phyloP scores from a whole-genome alignment of 1,139 yeast genomes.

The Saccharomycopsis hybrid region DNA sequence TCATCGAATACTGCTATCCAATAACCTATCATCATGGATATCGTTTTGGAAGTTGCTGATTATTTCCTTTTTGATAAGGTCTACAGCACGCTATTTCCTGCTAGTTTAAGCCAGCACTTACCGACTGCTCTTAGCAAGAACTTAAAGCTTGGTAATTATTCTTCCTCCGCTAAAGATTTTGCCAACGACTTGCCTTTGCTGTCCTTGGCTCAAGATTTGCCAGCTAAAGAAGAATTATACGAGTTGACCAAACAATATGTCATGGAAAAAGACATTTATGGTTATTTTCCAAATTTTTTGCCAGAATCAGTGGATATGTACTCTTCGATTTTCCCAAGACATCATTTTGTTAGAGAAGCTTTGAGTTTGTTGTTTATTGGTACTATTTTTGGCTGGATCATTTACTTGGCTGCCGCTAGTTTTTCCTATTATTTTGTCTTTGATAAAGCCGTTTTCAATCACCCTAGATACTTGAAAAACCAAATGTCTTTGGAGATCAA shows the following conservation, averaged over 20 bases:
- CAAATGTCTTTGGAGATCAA: constrained; percentile 79
- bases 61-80: constrained; percentile 62
- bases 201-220: neutral
- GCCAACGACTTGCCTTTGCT: constrained; percentile 2
- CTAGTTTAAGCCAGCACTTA: constrained; percentile 33
- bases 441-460: constrained; percentile 86
- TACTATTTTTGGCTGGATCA: constrained; percentile 74
- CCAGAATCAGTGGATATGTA: constrained; percentile 47
- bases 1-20: too few species aligned
- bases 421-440: constrained; percentile 70
- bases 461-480: constrained; percentile 91
- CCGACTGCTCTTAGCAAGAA: constrained; percentile 29
- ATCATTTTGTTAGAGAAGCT: constrained; percentile 64
- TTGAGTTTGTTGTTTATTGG: constrained; percentile 65
- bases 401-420: constrained; percentile 72
- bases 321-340: constrained; percentile 62
- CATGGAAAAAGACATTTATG: constrained; percentile 34
- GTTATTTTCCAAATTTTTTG: constrained; percentile 42
- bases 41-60: constrained; percentile 76
- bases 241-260: constrained; percentile 17
- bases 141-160: constrained; percentile 19
- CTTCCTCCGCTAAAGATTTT: constrained; percentile 14
- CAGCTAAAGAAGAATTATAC: constrained; percentile 1
- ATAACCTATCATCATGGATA: constrained; percentile 53
- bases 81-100: constrained; percentile 59